Conservation (phyloP, 257 asterid species). For the Fraxinus anomala region DNA sequence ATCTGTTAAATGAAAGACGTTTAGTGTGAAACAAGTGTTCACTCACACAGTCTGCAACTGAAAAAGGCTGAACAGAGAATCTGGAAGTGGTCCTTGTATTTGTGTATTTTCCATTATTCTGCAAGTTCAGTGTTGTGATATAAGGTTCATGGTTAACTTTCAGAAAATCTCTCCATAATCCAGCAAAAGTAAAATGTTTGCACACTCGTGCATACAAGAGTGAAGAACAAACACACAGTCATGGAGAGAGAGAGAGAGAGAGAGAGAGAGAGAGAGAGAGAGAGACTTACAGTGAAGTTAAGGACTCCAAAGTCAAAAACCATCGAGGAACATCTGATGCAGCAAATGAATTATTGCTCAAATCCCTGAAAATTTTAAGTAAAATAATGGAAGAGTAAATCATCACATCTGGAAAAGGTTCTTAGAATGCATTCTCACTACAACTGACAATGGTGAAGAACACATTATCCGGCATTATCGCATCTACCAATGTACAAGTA, state of each 20-base stretch:
- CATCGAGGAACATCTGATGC: conserved; percentile 57
- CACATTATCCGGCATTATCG: not conserved
- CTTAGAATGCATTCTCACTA: not conserved
- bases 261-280: conserved; percentile 17
- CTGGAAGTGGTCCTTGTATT: conserved; percentile 62
- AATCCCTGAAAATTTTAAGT: conserved; percentile 57
- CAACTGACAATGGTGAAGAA: not conserved
- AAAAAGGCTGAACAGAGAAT: conserved; percentile 48
- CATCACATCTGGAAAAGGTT: not conserved
- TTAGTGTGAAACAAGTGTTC: not conserved
- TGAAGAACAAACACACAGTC: not conserved
- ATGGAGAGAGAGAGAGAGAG: conserved; percentile 12
- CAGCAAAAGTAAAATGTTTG: not conserved
- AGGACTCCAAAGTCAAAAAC: conserved; percentile 57
- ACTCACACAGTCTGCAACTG: conserved; percentile 83
- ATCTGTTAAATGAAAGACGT: conserved; percentile 5
- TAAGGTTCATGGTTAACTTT: conserved; percentile 1
- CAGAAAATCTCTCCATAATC: not conserved
- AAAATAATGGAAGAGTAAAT: not conserved
- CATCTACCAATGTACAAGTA: not conserved
- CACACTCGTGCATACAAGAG: not conserved
- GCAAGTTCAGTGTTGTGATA: conserved; percentile 30
- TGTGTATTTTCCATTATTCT: conserved; percentile 69
- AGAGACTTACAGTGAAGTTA: conserved; percentile 64
- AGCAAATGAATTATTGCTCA: conserved; percentile 76